Percentiles rank a stretch among this genome's conserved stretches.
Conservation (phyloP, 371 early-diverging fungal species). For the Rhizomucor pusillus region DNA sequence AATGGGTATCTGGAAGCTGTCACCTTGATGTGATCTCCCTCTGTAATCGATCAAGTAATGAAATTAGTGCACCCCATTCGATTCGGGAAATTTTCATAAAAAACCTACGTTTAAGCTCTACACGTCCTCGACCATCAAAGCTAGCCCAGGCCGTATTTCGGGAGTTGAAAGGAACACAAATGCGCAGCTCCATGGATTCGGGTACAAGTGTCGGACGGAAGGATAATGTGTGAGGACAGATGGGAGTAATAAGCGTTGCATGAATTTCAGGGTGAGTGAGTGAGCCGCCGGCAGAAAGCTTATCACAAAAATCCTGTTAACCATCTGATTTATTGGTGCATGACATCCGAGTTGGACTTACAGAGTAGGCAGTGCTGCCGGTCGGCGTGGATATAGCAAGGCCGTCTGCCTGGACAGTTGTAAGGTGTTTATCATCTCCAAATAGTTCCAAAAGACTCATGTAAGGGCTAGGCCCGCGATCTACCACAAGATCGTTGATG, state of each 20-base stretch:
- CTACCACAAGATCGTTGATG: constrained; percentile 83
- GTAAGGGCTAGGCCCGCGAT: constrained; percentile 89
- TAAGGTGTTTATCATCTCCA: constrained; percentile 83
- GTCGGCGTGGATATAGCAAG: constrained; percentile 93
- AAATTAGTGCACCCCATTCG: constrained; percentile 61
- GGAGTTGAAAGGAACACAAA: constrained; percentile 75
- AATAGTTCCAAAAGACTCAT: constrained; percentile 89
- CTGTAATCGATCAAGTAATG: constrained; percentile 23
- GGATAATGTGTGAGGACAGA: constrained; percentile 94
- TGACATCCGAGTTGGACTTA: constrained; percentile 30
- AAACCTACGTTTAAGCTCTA: constrained; percentile 72
- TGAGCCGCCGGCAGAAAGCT: constrained; percentile 91
- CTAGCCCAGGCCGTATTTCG: constrained; percentile 82
- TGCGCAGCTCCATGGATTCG: constrained; percentile 81
- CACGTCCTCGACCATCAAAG: constrained; percentile 91
- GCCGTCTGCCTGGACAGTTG: constrained; percentile 89
- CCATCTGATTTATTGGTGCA: neutral
- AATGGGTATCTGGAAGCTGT: constrained; percentile 83
- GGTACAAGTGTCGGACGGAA: constrained; percentile 95
- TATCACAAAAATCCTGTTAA: neutral
- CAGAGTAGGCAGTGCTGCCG: constrained; percentile 95
- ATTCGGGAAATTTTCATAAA: no score
- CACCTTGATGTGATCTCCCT: constrained; percentile 88
- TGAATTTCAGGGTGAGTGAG: constrained; percentile 93
- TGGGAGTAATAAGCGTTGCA: constrained; percentile 90